Percentiles rank a stretch among this genome's conserved stretches.
These are phyloP conservation scores for Solanum raphanifolium DNA, from an alignment of 257 asterid genomes.

Conservation along the genomic window DNA sequence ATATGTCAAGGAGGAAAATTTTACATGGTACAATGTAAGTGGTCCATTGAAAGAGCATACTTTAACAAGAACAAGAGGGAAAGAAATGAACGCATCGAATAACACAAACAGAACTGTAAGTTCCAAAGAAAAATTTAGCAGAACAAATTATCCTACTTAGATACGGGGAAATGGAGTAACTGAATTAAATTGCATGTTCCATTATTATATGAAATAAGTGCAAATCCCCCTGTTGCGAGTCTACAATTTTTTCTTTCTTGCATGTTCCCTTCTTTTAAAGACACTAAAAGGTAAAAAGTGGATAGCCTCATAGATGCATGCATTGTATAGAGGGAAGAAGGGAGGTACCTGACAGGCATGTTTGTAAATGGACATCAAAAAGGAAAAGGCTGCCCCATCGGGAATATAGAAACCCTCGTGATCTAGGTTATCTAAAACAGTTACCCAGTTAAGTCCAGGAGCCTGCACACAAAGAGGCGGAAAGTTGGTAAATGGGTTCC, in stretches of 20 bases:
- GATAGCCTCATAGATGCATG: not conserved
- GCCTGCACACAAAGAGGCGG: conserved; percentile 32
- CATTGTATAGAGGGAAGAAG: not conserved
- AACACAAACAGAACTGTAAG: not conserved
- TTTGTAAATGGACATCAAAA: conserved; percentile 71
- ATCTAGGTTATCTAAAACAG: conserved; percentile 77
- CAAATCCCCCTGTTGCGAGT: not conserved
- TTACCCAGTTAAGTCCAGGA: conserved; percentile 70
- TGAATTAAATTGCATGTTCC: not conserved
- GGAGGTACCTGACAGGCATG: conserved; percentile 70
- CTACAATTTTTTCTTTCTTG: not conserved
- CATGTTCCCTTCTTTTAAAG: not conserved
- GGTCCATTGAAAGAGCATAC: not conserved
- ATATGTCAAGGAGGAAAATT: not conserved
- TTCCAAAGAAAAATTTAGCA: not conserved
- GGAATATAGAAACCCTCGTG: conserved; percentile 85
- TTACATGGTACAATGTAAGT: not conserved
- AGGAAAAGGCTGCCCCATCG: conserved; percentile 65
- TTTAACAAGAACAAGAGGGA: not conserved
- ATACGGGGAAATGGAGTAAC: not conserved
- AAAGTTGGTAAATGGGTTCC: not conserved
- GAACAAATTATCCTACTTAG: not conserved
- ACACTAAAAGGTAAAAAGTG: not conserved
- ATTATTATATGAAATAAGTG: not conserved
- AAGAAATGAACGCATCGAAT: not conserved